These are phyloP conservation scores for Echites panduratus DNA, from an alignment of 257 asterid species.

Conservation along the genomic window DNA sequence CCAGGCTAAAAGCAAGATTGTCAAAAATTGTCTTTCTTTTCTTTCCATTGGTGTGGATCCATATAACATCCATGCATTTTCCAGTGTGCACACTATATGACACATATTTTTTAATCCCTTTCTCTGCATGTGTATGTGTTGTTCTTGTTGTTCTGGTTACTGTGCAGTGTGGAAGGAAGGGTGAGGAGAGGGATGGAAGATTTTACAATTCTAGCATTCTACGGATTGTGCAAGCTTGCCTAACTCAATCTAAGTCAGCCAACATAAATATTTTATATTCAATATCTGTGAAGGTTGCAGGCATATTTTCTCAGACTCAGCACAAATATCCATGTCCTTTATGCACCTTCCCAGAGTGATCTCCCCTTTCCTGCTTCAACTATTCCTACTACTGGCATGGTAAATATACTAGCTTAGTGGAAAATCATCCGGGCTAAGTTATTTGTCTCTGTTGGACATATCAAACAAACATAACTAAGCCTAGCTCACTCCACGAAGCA, in stretches of 20 bases:
- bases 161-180: neutral
- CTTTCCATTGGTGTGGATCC: neutral
- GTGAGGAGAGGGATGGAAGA: neutral
- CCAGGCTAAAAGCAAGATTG: neutral
- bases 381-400: neutral
- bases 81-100: neutral
- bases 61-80: neutral
- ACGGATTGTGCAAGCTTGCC: neutral
- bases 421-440: neutral
- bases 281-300: neutral
- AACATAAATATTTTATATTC: too few species aligned
- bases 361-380: neutral
- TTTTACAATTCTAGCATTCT: neutral
- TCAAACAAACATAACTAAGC: neutral
- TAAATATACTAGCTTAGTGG: neutral
- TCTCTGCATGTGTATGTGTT: neutral
- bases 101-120: neutral
- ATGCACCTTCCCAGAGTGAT: neutral
- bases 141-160: neutral
- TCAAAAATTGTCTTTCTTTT: neutral
- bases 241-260: neutral
- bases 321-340: neutral
- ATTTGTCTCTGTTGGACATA: neutral
- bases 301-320: neutral
- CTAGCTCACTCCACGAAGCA: neutral